Base-by-base conservation (phyloP, 2,329 filamentous ascomycete genomes). In the Phaeosphaeria sp. region DNA sequence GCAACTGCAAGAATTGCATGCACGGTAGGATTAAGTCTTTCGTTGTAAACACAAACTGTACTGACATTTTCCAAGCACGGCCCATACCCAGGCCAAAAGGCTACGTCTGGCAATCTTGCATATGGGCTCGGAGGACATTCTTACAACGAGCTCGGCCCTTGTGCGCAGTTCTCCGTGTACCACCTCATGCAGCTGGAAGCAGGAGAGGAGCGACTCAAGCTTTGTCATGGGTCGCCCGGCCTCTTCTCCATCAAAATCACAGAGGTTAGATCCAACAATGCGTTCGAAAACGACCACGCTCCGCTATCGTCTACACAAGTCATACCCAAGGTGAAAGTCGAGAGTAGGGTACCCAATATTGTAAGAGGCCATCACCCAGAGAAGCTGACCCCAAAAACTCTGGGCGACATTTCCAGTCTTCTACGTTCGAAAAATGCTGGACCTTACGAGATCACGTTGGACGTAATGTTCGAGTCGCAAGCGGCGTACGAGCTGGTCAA, bases 381-480 rank as follows among this genome's bases (percentile, higher is more conserved):
- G 36, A 39, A 39, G 36, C 2, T 27, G 2, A 18, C 41, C 18
- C 58, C 56, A n/a, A 55, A 54, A 21, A 66, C 60, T 1, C 54
- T 69, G 11, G 63, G 64, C 22, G 63, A 66, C 23, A 46, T 69
- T 13, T 53, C 66, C 1, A 51, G 49, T n/a, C 54, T 69, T 3
- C 46, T 69, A 1, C 58, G 66, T 6, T 69, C 66, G 3, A 86
- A 85, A 64, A 85, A 84, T 46, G 73, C 82, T 0, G 83, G 83
- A 0, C 82, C 83, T 0, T 85, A 77, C 56, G 82, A 85, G 59
- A 74, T 85, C 25, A 85, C 83, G 0, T 76, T 85, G 23, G 83
- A 85, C 54, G 74, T 83, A 36, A 81, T 85, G 52, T 85, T 85
- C 63, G 67, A 67, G 0, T 68, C 73, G 0, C 53, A 63, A 11